phyloP scores from a whole-genome alignment of 129 eudicot genomes.

The Logfia minima region DNA sequence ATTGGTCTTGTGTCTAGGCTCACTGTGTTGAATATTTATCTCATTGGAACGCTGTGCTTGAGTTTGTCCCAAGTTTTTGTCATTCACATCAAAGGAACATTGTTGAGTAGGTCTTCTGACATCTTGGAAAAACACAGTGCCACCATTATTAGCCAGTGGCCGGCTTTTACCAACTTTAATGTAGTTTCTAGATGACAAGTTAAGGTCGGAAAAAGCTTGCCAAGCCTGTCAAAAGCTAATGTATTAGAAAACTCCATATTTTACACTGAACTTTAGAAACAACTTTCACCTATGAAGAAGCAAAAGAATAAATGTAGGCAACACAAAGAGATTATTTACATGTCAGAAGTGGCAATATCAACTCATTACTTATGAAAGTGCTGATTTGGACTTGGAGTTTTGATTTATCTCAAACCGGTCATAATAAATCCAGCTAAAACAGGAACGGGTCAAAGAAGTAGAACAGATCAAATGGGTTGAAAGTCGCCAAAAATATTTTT shows the following conservation, averaged over 20 bases:
- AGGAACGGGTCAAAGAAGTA: neutral
- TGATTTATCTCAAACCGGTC: neutral
- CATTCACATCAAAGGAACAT: conserved; percentile 33
- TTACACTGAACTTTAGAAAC: neutral
- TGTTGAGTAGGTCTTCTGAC: conserved; percentile 40
- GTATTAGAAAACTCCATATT: conserved; percentile 14
- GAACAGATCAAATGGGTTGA: neutral
- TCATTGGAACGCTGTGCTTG: conserved; percentile 36
- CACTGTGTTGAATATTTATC: conserved; percentile 27
- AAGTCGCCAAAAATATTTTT: neutral
- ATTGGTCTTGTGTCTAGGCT: conserved; percentile 31
- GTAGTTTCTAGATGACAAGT: conserved; percentile 64
- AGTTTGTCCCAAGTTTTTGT: conserved; percentile 26
- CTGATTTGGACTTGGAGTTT: neutral
- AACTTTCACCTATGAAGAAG: conserved; percentile 3
- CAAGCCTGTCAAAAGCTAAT: conserved; percentile 64
- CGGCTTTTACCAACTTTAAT: conserved; percentile 70
- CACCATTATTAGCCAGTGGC: conserved; percentile 44
- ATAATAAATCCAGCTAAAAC: neutral
- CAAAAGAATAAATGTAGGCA: conserved; percentile 1
- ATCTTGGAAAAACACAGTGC: conserved; percentile 33
- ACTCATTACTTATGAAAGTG: neutral
- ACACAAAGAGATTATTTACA: neutral
- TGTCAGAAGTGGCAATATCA: neutral
- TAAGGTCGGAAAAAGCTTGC: conserved; percentile 69